Percentiles rank a stretch among this genome's conserved stretches.
phyloP scores from a whole-genome alignment of 257 asterid genomes.

The Paulownia fortunei region DNA sequence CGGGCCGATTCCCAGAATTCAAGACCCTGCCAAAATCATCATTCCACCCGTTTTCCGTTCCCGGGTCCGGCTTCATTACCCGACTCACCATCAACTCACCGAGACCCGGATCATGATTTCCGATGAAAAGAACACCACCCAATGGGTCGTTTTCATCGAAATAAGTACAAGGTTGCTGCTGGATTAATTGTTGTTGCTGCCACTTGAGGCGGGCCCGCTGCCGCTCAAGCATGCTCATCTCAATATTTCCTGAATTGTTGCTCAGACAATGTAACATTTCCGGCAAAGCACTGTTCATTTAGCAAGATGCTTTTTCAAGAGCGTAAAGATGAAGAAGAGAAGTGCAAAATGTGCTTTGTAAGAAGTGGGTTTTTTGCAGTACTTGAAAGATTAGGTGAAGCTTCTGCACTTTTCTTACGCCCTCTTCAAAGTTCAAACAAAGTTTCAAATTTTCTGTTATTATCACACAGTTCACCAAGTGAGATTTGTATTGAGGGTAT shows the following conservation, averaged over 20 bases:
- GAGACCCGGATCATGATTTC: constrained; percentile 38
- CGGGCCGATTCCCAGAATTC: constrained; percentile 35
- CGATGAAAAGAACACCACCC: constrained; percentile 18
- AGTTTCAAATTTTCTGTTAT: not conserved
- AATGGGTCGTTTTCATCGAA: constrained; percentile 33
- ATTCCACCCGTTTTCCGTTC: constrained; percentile 31
- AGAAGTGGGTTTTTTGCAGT: no score
- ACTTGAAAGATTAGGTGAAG: not conserved
- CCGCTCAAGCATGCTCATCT: constrained; percentile 44
- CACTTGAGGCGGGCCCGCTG: constrained; percentile 43
- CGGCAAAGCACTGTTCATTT: constrained; percentile 42
- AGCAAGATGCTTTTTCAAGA: not conserved
- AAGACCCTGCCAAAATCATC: constrained; percentile 24
- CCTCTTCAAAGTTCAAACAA: not conserved
- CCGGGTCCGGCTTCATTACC: constrained; percentile 51
- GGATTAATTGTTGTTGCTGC: constrained; percentile 40
- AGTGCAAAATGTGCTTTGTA: not conserved
- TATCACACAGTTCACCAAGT: not conserved
- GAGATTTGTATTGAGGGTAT: not conserved
- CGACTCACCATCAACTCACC: constrained; percentile 36
- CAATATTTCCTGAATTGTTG: constrained; percentile 23
- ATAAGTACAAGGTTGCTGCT: constrained; percentile 25
- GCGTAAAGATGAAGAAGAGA: no score
- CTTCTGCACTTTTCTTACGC: no score
- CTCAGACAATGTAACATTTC: constrained; percentile 40